Base-by-base conservation (phyloP, 1,139 yeast species). In the Diutina siamensis region DNA sequence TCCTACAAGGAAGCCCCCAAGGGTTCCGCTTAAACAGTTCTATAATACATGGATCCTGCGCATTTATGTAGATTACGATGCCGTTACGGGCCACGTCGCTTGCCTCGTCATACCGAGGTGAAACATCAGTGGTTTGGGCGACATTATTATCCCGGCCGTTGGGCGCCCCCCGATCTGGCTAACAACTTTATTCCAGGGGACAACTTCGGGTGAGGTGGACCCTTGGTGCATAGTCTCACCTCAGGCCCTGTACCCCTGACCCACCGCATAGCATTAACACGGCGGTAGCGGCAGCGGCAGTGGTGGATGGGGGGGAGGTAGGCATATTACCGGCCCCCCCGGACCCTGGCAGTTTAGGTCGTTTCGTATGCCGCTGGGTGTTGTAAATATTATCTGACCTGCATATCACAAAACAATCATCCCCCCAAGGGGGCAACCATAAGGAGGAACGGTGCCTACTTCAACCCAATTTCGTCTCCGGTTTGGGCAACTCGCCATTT, bases 1-100 rank as follows among this genome's bases (percentile, higher is more conserved):
- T 80, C 97, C 63, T 85, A 71, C 88, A 92, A 92, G 83, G 97
- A 89, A 74, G 96, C 96, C 67, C 95, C 97, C 74, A 85, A 83
- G 60, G 42, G 42, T 38, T 21, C 21, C 42, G 28, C 28, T 25
- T 38, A 38, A 38, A 25, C 21, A 25, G n/a, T 25, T 38, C 42
- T 25, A 27, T 38, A 38, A 38, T 25, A 38, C 22, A 38, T 25
- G 42, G 36, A 34, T 17, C 20, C 13, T 13, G 34, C 4, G n/a
- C n/a, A n/a, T n/a, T n/a, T n/a, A n/a, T n/a, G n/a, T n/a, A n/a
- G n/a, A n/a, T n/a, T n/a, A n/a, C n/a, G n/a, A n/a, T n/a, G n/a
- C n/a, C n/a, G n/a, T n/a, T n/a, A n/a, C n/a, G n/a, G n/a, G n/a
- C n/a, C n/a, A n/a, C n/a, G n/a, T n/a, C n/a, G n/a, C n/a, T n/a